Evolutionary conservation across 768 basidiomycete genomes (phyloP).

Genomic region (Tremella mesenterica): DNA sequence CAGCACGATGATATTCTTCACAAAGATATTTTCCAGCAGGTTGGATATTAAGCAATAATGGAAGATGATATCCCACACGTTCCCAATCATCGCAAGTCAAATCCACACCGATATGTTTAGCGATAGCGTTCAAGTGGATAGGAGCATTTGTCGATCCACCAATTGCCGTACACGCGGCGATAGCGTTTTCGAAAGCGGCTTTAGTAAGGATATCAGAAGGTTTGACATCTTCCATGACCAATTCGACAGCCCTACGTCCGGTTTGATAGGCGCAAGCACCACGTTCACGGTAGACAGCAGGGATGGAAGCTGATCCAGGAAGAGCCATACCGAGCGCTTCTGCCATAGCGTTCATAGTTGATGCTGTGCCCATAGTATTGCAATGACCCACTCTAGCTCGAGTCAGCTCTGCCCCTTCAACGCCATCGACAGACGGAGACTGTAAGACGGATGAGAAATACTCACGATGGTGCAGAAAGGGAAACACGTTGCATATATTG

Average conservation of each 20-base stretch:
- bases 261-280: slow-evolving; percentile 42
- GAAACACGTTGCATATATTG: slow-evolving; percentile 34
- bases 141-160: slow-evolving; percentile 41
- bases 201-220: slow-evolving; percentile 39
- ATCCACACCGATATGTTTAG: slow-evolving; percentile 36
- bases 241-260: slow-evolving; percentile 38
- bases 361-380: slow-evolving; percentile 43
- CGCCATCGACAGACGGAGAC: not conserved
- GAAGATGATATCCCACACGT: slow-evolving; percentile 31
- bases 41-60: slow-evolving; percentile 32
- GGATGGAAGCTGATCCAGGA: slow-evolving; percentile 39
- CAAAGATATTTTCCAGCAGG: slow-evolving; percentile 38
- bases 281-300: slow-evolving; percentile 42
- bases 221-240: slow-evolving; percentile 41
- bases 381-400: slow-evolving; percentile 31
- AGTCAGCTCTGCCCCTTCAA: not conserved
- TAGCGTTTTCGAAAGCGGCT: slow-evolving; percentile 38
- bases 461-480: slow-evolving; percentile 33
- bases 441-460: too few relatives aligned
- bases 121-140: slow-evolving; percentile 38
- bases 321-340: slow-evolving; percentile 44
- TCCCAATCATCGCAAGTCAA: slow-evolving; percentile 35
- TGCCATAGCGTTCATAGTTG: slow-evolving; percentile 42
- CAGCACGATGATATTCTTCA: slow-evolving; percentile 40
- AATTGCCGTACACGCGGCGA: slow-evolving; percentile 32